A percentile compares a stretch with the other conserved stretches of the same genome.
phyloP scores from a whole-genome alignment of 768 basidiomycete genomes.

The Podaxis sp. region DNA sequence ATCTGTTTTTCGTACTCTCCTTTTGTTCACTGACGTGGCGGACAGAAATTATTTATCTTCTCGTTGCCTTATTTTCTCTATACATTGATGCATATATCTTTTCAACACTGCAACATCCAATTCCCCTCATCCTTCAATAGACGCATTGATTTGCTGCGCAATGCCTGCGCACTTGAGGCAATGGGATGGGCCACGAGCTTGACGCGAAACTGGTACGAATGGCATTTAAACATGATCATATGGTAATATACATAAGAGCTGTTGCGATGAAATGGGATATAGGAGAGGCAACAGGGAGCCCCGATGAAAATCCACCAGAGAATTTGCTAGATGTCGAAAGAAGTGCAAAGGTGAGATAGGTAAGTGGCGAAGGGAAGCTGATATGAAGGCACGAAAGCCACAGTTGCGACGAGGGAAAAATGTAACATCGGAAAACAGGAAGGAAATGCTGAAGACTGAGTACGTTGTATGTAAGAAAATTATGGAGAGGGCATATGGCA shows the following conservation, averaged over 20 bases:
- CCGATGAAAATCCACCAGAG: constrained; percentile 9
- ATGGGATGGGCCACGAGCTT: not conserved
- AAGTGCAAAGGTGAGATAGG: not conserved
- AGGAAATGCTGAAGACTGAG: not conserved
- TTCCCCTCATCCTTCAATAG: not conserved
- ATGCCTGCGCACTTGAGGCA: not conserved
- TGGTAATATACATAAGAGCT: constrained; percentile 10
- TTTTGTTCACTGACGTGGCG: constrained; percentile 4
- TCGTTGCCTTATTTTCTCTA: constrained; percentile 6
- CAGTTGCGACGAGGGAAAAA: constrained; percentile 1
- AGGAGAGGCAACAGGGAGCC: constrained; percentile 1
- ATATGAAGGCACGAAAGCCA: not conserved
- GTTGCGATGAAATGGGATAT: constrained; percentile 2
- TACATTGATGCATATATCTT: constrained; percentile 4
- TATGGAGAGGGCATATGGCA: constrained; percentile 2
- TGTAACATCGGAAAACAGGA: not conserved
- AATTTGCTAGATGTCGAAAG: constrained; percentile 7
- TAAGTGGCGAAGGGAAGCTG: not conserved
- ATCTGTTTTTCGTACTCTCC: not conserved
- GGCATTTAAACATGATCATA: constrained; percentile 16
- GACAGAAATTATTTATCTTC: not conserved
- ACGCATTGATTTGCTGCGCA: not conserved
- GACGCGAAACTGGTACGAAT: not conserved
- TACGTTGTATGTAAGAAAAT: constrained; percentile 1
- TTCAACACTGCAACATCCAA: constrained; percentile 2